phyloP scores from a whole-genome alignment of 805 yeast species.

The Zygoascus biomembranicola region DNA sequence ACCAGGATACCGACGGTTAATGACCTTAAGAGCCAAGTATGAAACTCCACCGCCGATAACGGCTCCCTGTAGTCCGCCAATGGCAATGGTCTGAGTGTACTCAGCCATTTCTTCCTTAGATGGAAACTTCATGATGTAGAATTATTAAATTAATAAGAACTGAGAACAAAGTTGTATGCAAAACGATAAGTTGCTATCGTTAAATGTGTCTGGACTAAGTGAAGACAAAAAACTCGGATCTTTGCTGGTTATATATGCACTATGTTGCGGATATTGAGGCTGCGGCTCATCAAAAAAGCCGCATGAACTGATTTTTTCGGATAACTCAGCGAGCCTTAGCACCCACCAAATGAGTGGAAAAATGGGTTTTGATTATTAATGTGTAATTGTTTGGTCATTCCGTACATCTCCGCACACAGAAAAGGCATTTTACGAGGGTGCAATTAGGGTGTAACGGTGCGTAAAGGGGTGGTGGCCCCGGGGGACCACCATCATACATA shows the following conservation, averaged over 20 bases:
- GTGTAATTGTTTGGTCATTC: no score
- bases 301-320: background rate
- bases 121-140: conserved; percentile 51
- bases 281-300: background rate
- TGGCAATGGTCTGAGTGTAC: conserved; percentile 48
- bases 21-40: conserved; percentile 43
- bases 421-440: no score
- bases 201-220: background rate
- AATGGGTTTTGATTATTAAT: no score
- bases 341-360: no score
- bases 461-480: no score
- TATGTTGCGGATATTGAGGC: background rate
- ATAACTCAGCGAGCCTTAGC: background rate
- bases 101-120: conserved; percentile 59
- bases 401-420: no score
- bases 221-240: background rate
- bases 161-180: no score
- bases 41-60: conserved; percentile 51
- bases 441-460: no score
- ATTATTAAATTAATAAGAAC: background rate
- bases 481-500: no score
- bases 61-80: conserved; percentile 57
- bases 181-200: no score
- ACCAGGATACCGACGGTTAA: conserved; percentile 33
- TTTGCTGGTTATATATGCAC: background rate